These are phyloP conservation scores for Alternaria postmessia DNA, from an alignment of 2,329 filamentous ascomycete genomes.

Conservation along the genomic window DNA sequence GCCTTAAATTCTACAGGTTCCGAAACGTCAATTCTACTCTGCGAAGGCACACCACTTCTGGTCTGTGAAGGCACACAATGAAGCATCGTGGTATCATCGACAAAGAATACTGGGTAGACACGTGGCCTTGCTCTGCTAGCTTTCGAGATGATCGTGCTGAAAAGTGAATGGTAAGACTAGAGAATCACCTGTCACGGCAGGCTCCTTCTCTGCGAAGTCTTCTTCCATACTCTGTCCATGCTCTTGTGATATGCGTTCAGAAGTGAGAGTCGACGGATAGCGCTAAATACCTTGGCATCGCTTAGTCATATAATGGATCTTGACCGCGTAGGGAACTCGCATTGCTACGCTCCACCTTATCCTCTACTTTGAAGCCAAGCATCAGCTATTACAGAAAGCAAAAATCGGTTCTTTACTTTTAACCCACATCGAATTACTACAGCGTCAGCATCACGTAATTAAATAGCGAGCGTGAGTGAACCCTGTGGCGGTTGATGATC, in stretches of 20 bases:
- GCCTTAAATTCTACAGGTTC: neutral
- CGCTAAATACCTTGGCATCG: conserved; percentile 19
- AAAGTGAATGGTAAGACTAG: neutral
- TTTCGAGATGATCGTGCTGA: neutral
- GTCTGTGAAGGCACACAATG: neutral
- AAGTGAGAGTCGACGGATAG: neutral
- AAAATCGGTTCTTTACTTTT: neutral
- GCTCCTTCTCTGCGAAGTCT: neutral
- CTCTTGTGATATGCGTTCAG: neutral
- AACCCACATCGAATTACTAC: neutral
- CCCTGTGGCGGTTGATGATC: conserved; percentile 9
- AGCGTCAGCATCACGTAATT: neutral
- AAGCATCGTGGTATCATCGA: neutral
- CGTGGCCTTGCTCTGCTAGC: neutral
- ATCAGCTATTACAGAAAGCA: conserved; percentile 4
- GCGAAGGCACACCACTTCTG: neutral
- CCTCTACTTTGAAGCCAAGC: conserved; percentile 14
- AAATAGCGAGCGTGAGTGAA: conserved; percentile 4
- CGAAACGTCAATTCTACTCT: neutral
- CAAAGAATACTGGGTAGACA: neutral
- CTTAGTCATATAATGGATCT: conserved; percentile 16
- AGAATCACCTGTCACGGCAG: too few species aligned
- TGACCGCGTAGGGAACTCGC: conserved; percentile 16
- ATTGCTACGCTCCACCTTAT: conserved; percentile 20
- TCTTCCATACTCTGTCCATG: neutral